Evolutionary conservation across 1,139 yeast species (phyloP).

Genomic region (Yueomyces sp.): DNA sequence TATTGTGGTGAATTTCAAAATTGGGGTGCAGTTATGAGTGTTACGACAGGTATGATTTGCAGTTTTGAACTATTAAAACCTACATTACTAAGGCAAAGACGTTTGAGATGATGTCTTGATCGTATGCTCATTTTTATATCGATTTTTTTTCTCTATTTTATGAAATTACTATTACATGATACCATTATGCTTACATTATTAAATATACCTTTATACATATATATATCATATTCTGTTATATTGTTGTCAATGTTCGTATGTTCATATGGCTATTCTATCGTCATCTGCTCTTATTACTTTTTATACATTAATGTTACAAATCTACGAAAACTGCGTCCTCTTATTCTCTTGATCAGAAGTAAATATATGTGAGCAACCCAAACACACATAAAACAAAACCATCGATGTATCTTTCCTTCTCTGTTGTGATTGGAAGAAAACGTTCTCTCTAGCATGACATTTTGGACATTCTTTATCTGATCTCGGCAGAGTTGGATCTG

Average conservation of each 20-base stretch:
- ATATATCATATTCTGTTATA: neutral
- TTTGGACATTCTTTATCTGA: conserved; percentile 87
- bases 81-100: too few species aligned
- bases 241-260: too few species aligned
- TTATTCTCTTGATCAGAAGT: conserved; percentile 26
- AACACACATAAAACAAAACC: conserved; percentile 89
- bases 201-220: too few species aligned
- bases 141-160: neutral
- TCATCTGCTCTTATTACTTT: too few species aligned
- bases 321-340: conserved; percentile 21
- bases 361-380: conserved; percentile 72
- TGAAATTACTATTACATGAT: too few species aligned
- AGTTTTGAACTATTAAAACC: conserved; percentile 5
- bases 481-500: conserved; percentile 92
- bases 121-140: neutral
- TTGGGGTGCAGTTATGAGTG: conserved; percentile 99
- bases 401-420: conserved; percentile 88
- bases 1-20: conserved; percentile 98
- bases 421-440: conserved; percentile 93
- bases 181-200: too few species aligned
- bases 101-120: too few species aligned
- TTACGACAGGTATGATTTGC: conserved; percentile 19
- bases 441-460: conserved; percentile 82
- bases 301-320: neutral
- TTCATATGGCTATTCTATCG: too few species aligned